phyloP scores from a whole-genome alignment of 2,329 filamentous ascomycete genomes.

The Chaetomiaceae sp. region DNA sequence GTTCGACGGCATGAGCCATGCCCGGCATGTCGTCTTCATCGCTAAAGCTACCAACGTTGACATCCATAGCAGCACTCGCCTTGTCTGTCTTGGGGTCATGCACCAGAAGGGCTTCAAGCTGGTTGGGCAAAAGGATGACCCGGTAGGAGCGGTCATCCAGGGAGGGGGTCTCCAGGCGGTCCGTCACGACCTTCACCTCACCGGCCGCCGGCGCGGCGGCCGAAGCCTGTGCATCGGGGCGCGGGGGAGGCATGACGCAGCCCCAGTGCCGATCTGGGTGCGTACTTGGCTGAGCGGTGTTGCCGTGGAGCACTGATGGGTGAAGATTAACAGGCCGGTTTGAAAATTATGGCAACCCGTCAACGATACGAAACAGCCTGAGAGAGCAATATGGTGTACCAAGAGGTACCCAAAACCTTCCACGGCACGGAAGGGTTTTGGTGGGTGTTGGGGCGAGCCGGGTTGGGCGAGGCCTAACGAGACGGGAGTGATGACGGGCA shows the following conservation, averaged over 20 bases:
- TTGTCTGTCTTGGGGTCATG: slow-evolving; percentile 96
- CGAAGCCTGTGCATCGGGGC: slow-evolving; percentile 5
- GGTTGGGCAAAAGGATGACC: slow-evolving; percentile 76
- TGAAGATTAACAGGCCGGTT: too few species aligned
- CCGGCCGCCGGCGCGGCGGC: slow-evolving; percentile 25
- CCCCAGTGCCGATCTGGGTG: not conserved
- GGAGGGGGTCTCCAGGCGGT: slow-evolving; percentile 72
- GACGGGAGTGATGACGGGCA: slow-evolving; percentile 4
- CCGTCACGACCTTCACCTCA: slow-evolving; percentile 48
- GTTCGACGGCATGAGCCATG: slow-evolving; percentile 93
- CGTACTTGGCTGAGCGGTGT: not conserved
- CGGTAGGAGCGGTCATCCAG: slow-evolving; percentile 83
- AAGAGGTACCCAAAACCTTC: too few species aligned
- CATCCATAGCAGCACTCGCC: slow-evolving; percentile 89
- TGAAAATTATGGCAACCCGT: too few species aligned
- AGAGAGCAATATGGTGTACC: too few species aligned
- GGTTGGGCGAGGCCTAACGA: not conserved
- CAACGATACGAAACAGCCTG: too few species aligned
- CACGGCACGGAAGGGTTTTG: not conserved
- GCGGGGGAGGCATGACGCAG: slow-evolving; percentile 16
- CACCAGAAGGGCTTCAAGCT: slow-evolving; percentile 84
- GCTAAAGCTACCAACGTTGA: slow-evolving; percentile 93
- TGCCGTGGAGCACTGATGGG: too few species aligned
- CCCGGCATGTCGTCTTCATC: slow-evolving; percentile 87
- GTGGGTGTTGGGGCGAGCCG: not conserved